Conservation (phyloP, 2,329 filamentous ascomycete species). For the Paracoccidioides brasiliensis region DNA sequence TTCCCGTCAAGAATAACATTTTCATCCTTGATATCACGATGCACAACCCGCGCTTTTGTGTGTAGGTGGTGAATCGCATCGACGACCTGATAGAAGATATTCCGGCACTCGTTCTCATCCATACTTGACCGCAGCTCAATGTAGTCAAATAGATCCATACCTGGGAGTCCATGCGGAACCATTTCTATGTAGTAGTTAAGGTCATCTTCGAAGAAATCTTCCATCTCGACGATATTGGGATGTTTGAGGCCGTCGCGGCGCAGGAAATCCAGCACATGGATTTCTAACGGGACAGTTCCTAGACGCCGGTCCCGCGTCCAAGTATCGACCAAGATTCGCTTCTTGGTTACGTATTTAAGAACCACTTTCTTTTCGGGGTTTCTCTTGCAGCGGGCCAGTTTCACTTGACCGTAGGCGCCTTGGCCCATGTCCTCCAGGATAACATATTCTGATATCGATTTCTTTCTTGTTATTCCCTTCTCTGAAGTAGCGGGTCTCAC, state of each 20-base stretch:
- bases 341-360: constrained; percentile 95
- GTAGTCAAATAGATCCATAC: constrained; percentile 98
- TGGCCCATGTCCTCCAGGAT: constrained; percentile 98
- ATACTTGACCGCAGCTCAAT: constrained; percentile 93
- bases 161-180: constrained; percentile 79
- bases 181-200: constrained; percentile 98
- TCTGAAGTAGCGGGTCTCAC: constrained; percentile 15
- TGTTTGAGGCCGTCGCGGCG: constrained; percentile 55
- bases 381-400: constrained; percentile 76
- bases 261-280: constrained; percentile 90
- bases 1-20: constrained; percentile 95
- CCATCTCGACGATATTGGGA: constrained; percentile 56
- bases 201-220: constrained; percentile 52
- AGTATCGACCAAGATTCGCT: constrained; percentile 90
- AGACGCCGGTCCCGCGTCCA: constrained; percentile 91
- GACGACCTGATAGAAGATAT: constrained; percentile 90
- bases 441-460: constrained; percentile 76
- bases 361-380: constrained; percentile 69
- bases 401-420: constrained; percentile 94
- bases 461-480: constrained; percentile 45
- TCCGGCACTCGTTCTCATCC: constrained; percentile 86
- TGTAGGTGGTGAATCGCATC: constrained; percentile 84
- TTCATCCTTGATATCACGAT: constrained; percentile 97
- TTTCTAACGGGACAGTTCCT: constrained; percentile 90
- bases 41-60: constrained; percentile 78